phyloP scores from a whole-genome alignment of 345 rosid species.

The Raphanus sativus region DNA sequence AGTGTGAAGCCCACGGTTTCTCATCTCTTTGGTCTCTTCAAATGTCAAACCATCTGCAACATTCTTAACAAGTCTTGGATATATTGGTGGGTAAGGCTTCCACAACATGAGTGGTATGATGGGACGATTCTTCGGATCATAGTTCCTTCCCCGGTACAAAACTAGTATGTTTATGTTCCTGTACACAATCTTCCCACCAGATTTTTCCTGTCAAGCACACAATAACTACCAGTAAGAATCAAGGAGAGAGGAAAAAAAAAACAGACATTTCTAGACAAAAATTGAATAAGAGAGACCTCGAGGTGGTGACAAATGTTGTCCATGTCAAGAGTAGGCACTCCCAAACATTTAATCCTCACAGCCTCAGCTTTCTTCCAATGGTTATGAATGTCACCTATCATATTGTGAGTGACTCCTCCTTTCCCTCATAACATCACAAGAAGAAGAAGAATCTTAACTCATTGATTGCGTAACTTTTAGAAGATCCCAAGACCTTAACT shows the following conservation, averaged over 20 bases:
- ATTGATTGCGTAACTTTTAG: not conserved
- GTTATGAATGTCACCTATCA: constrained; percentile 87
- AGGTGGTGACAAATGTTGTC: constrained; percentile 83
- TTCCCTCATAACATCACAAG: constrained; percentile 47
- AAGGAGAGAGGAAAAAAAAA: not conserved
- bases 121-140: constrained; percentile 67
- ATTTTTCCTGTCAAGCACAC: constrained; percentile 63
- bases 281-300: constrained; percentile 55
- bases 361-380: constrained; percentile 94
- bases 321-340: constrained; percentile 92
- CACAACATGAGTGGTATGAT: constrained; percentile 81
- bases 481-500: not conserved
- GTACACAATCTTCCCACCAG: constrained; percentile 72
- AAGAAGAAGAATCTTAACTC: not conserved
- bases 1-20: constrained; percentile 61
- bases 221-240: constrained; percentile 30
- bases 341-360: constrained; percentile 88
- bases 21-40: constrained; percentile 86
- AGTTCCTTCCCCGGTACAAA: constrained; percentile 72
- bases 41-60: constrained; percentile 73
- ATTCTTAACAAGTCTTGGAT: constrained; percentile 71
- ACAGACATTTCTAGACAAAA: not conserved
- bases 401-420: constrained; percentile 89
- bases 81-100: constrained; percentile 92
- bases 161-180: constrained; percentile 64